A percentile compares a stretch with the other conserved stretches of the same genome.
Evolutionary conservation across 1,284 basidiomycete species (phyloP).

Genomic region (Phlebopus sp.): DNA sequence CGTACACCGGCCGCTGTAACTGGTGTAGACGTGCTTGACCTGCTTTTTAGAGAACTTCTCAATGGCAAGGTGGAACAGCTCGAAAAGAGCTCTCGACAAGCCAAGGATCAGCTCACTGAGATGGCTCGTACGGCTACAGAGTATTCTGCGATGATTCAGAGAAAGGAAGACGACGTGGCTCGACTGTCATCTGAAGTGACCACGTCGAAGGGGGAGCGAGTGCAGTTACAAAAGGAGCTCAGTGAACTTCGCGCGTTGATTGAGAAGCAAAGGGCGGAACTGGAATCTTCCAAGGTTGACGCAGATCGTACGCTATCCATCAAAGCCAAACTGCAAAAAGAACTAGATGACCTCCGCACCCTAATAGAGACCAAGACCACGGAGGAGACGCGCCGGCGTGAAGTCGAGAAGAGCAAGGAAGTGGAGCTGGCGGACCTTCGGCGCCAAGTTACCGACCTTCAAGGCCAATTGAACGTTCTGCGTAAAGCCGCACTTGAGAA

Average conservation of each 20-base stretch:
- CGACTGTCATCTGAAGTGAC: conserved; percentile 60
- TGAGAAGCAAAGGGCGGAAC: conserved; percentile 65
- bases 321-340: conserved; percentile 68
- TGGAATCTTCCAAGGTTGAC: conserved; percentile 65
- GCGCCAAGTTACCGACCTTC: conserved; percentile 58
- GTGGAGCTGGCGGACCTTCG: conserved; percentile 78
- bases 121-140: conserved; percentile 74
- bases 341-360: conserved; percentile 83
- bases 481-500: conserved; percentile 56
- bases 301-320: conserved; percentile 50
- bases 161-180: conserved; percentile 74
- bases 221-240: conserved; percentile 56
- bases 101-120: conserved; percentile 80
- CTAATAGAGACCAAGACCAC: conserved; percentile 83
- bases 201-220: conserved; percentile 50
- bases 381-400: conserved; percentile 81
- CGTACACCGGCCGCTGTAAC: conserved; percentile 25
- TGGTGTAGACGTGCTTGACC: conserved; percentile 6
- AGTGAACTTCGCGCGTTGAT: conserved; percentile 67
- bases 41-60: conserved; percentile 52
- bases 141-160: conserved; percentile 75
- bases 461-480: conserved; percentile 58
- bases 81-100: conserved; percentile 66
- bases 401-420: conserved; percentile 87
- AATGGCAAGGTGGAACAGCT: conserved; percentile 59